Percentiles rank a stretch among this genome's conserved stretches.
Conservation (phyloP, 2,329 filamentous ascomycete genomes). For the Emmonsia crescens region DNA sequence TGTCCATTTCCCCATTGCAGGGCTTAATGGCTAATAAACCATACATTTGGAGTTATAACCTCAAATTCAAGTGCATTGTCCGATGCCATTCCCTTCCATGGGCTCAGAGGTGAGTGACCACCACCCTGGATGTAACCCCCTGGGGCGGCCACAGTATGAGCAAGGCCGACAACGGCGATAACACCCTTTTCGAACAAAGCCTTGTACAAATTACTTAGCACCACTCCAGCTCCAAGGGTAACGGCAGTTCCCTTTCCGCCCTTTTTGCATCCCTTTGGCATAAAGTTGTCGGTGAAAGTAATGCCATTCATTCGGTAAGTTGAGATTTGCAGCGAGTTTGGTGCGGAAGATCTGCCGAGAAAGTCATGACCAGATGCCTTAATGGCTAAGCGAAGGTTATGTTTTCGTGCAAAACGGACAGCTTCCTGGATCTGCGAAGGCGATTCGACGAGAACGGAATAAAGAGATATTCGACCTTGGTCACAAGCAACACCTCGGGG, state of each 20-base stretch:
- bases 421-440: constrained; percentile 27
- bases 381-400: constrained; percentile 35
- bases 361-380: constrained; percentile 49
- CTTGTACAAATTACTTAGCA: constrained; percentile 40
- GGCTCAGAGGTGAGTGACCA: constrained; percentile 45
- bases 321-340: constrained; percentile 34
- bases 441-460: constrained; percentile 25
- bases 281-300: constrained; percentile 26
- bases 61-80: constrained; percentile 49
- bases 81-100: constrained; percentile 46
- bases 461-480: constrained; percentile 29
- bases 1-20: background rate
- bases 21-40: background rate
- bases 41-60: constrained; percentile 39
- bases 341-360: constrained; percentile 49
- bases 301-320: constrained; percentile 24
- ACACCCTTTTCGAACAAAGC: constrained; percentile 36
- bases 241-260: constrained; percentile 8
- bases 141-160: constrained; percentile 45
- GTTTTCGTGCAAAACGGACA: constrained; percentile 17
- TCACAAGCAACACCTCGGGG: constrained; percentile 17
- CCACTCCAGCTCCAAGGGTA: constrained; percentile 42
- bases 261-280: constrained; percentile 1
- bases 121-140: constrained; percentile 53
- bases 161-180: constrained; percentile 45